A percentile compares a stretch with the other conserved stretches of the same genome.
phyloP scores from a whole-genome alignment of 768 basidiomycete genomes.

The Suillus decipiens region DNA sequence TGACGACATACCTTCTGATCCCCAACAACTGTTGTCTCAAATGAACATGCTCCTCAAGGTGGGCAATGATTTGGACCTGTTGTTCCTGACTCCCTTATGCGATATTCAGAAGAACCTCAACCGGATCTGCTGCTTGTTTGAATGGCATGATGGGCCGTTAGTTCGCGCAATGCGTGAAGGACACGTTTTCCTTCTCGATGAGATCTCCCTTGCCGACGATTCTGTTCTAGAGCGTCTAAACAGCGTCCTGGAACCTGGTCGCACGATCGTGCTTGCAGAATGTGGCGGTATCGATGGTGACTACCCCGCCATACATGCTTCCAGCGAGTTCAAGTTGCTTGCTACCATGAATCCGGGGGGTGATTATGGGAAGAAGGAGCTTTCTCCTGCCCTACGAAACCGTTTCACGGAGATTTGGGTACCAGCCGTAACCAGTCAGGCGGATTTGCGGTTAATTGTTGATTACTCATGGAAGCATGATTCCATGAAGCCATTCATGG shows the following conservation, averaged over 20 bases:
- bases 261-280: slow-evolving; percentile 91
- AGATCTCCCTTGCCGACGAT: slow-evolving; percentile 97
- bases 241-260: slow-evolving; percentile 90
- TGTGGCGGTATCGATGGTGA: slow-evolving; percentile 77
- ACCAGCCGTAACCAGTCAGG: slow-evolving; percentile 70
- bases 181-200: slow-evolving; percentile 88
- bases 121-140: slow-evolving; percentile 77
- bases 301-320: slow-evolving; percentile 65
- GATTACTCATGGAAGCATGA: slow-evolving; percentile 64
- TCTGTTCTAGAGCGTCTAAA: slow-evolving; percentile 97
- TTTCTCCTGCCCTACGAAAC: slow-evolving; percentile 95
- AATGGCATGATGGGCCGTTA: slow-evolving; percentile 98
- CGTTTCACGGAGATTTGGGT: slow-evolving; percentile 99
- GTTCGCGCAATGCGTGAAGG: slow-evolving; percentile 88
- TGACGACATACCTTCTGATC: slow-evolving; percentile 22
- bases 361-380: slow-evolving; percentile 98
- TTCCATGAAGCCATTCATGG: slow-evolving; percentile 55
- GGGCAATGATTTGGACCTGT: slow-evolving; percentile 31
- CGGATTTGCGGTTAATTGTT: slow-evolving; percentile 80
- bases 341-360: slow-evolving; percentile 99
- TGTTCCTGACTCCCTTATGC: slow-evolving; percentile 36
- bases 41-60: slow-evolving; percentile 25
- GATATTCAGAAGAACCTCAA: slow-evolving; percentile 47
- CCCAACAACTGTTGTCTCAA: slow-evolving; percentile 27
- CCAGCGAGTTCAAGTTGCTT: slow-evolving; percentile 77